phyloP scores from a whole-genome alignment of 345 rosid species.

The rapeseed (Brassica napus) region Da-Ae NC_063446.1:65516501-65517000 shows the following conservation, averaged over 20 bases:
- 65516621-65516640: conserved; percentile 82
- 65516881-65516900: no score
- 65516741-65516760: conserved; percentile 83
- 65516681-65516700: conserved; percentile 91
- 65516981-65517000: no score
- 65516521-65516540: conserved; percentile 93
- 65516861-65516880: no score
- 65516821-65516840: background rate
- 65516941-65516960: no score
- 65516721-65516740: conserved; percentile 68
- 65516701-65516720: conserved; percentile 95
- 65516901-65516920: no score
- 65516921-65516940: no score
- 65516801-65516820: background rate
- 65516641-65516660: conserved; percentile 96
- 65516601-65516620: conserved; percentile 80
- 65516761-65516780: conserved; percentile 75
- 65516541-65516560: conserved; percentile 92
- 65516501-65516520: conserved; percentile 79
- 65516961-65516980: no score
- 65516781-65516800: background rate
- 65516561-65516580: conserved; percentile 89
- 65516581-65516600: conserved; percentile 91
- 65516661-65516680: conserved; percentile 96
- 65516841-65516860: no score